Evolutionary conservation across 148 eudicot genomes (phyloP), one percentile per base, ranked within the genome.

Genomic region (Linanthus parryae): DNA sequence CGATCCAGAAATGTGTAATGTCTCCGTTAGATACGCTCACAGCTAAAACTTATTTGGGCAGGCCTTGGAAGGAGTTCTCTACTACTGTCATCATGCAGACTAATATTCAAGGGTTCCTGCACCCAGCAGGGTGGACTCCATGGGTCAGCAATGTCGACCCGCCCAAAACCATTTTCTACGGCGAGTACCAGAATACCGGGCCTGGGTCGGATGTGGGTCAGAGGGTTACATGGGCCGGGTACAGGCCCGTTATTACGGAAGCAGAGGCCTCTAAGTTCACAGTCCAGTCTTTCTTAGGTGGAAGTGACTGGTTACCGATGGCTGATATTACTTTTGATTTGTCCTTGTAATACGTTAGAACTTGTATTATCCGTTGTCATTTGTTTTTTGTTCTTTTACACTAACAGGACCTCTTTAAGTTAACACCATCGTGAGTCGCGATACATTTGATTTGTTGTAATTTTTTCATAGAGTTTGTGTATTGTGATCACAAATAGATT

Each of bases 41-140:
- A 0, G 86, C 65, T 6, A 67, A 64, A 5, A 67, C 78, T 0
- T 83, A 80, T 48, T 58, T 80, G 14, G 88, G 95, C 59, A 52
- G 90, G 52, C 95, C 95, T 0, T 83, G 95, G 87, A 77, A 83
- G 40, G 51, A 56, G 8, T 80, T 8, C 60, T 70, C 88, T 0
- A 80, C 87, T 1, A 80, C 91, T 0, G 59, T 87, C 1, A 37
- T 87, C 19, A 83, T 80, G 96, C 64, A 78, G 48, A 63, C 78
- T 0, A 33, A 26, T 3, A 78, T 83, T 23, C 85, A 69, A 27
- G 56, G 62, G 0, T 67, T 81, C 34, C 54, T 83, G 56, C 3
- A 56, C 0, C 81, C 77, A 1, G 10, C 20, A 21, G 96, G 92
- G 20, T 87, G 96, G 85, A 59, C 52, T 15, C 73, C 74, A 1